Evolutionary conservation across 2,329 filamentous ascomycete genomes (phyloP), one percentile per base, ranked within the genome.

Genomic region (Calonectria henricotiae): DNA sequence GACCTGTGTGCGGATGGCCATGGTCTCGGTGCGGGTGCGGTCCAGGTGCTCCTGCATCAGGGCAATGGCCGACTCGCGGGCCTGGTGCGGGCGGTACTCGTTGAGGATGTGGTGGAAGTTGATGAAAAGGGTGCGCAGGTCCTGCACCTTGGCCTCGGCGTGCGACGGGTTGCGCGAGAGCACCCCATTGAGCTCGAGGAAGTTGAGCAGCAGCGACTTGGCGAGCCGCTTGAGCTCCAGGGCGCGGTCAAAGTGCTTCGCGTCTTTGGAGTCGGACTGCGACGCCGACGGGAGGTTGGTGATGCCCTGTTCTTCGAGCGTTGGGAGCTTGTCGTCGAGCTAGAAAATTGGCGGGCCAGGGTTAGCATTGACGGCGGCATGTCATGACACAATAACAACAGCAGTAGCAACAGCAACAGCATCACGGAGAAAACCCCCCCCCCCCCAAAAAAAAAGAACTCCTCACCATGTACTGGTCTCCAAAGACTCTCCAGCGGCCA

Each of bases 61-160:
- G 74, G 92, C 84, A 37, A 98, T 97, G 68, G 97, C 86, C 32
- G 92, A 95, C 84, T 98, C 95, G 51, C 96, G 86, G 27, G 95
- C 95, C 83, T 98, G 96, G 80, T 98, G 95, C 11, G 95, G 95
- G 37, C 96, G 89, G 83, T 98, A 98, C 81, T 97, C 92, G 81
- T 99, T 99, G 74, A 98, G 90, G 65, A 98, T 88, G 78, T 97
- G 94, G 82, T 98, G 95, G 78, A 97, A 93, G 81, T 98, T 98
- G 81, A 96, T 91, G 73, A 97, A 92, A 32, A 98, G 85, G 17
- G 92, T 95, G 77, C 93, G 89, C 37, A 99, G 83, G 80, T 98
- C 93, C 51, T 90, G 86, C 54, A 96, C 87, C 80, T 97, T 97
- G 47, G 90, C 87, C 30, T 89, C 86, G 62, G 91, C 92, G 80